Base-by-base conservation (phyloP, 129 eudicot genomes). In the Artemisia annua region DNA sequence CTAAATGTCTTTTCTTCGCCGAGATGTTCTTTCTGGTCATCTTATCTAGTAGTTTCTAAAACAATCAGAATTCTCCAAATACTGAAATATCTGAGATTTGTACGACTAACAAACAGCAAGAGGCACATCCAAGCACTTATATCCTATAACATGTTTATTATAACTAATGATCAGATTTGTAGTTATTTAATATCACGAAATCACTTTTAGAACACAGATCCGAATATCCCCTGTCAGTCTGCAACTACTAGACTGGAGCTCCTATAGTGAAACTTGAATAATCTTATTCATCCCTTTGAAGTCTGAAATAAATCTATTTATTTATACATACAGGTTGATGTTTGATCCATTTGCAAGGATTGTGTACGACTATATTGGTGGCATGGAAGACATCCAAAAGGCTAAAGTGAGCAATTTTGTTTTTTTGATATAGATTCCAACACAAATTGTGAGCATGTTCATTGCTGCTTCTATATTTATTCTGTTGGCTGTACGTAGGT, bases 311-410 rank as follows among this genome's bases (percentile, higher is more conserved):
- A 24, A 28, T 28, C 32, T 43, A 69, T 72, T 44, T n/a, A n/a
- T n/a, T n/a, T n/a, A n/a, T 70, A 7, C 64, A 28, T 79, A 67
- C 83, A 87, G 92, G 80, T 75, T 87, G 82, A 84, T 87, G 83
- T 84, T 84, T 84, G 92, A 87, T 67, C 92, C 92, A 11, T 84
- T 79, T 77, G 70, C 83, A 22, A 82, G 83, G 78, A 76, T 82
- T 9, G 87, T 87, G 16, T 87, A 87, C 77, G 92, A 87, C 71
- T 87, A 87, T 75, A 70, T 73, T 64, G 92, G 92, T 63, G 92
- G 92, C 67, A 66, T 87, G 77, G 88, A 87, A 80, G 92, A 87
- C 72, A 76, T 87, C 67, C 83, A 64, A 77, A 87, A 14, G 71
- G 84, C 92, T 76, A 87, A 78, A 80, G 92, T 87, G 67, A 73